Evolutionary conservation across 2,329 filamentous ascomycete species (phyloP).

Genomic region (Hymenoscyphus occultus): DNA sequence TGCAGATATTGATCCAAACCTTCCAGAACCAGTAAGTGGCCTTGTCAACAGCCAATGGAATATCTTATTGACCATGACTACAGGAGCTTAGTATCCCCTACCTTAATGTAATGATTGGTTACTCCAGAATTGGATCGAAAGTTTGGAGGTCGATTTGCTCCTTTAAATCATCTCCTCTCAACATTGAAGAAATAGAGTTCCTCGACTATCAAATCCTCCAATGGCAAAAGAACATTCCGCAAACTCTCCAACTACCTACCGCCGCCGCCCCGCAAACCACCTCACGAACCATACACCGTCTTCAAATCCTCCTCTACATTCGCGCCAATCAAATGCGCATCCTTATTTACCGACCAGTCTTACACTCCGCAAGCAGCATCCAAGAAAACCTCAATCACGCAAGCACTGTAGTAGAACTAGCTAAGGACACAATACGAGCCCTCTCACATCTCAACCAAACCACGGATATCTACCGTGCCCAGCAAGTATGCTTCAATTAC

Average conservation of each 20-base stretch:
- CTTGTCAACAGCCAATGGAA: background rate
- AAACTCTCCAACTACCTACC: conserved; percentile 54
- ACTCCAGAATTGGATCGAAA: conserved; percentile 78
- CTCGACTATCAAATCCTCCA: conserved; percentile 81
- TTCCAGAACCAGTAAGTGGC: conserved; percentile 73
- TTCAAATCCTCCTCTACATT: conserved; percentile 81
- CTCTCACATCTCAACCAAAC: conserved; percentile 69
- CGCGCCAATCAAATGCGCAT: conserved; percentile 89
- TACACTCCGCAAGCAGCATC: conserved; percentile 83
- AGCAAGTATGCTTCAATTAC: conserved; percentile 78
- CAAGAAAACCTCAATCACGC: conserved; percentile 71
- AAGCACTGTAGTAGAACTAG: conserved; percentile 69
- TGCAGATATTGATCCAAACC: conserved; percentile 74
- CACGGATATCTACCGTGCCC: conserved; percentile 66
- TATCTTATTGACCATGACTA: conserved; percentile 17
- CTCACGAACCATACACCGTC: conserved; percentile 54
- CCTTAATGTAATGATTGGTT: conserved; percentile 78
- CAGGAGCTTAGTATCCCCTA: conserved; percentile 52
- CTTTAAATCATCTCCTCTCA: conserved; percentile 24
- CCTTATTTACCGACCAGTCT: conserved; percentile 80
- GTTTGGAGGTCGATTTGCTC: conserved; percentile 72
- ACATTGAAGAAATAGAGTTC: conserved; percentile 71
- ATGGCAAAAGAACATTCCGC: conserved; percentile 76
- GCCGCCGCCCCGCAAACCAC: conserved; percentile 44
- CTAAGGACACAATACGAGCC: conserved; percentile 73